Evolutionary conservation across 306 rosid genomes (phyloP), one percentile per base, ranked within the genome.

Genomic region (Psophocarpus tetragonolobus): DNA sequence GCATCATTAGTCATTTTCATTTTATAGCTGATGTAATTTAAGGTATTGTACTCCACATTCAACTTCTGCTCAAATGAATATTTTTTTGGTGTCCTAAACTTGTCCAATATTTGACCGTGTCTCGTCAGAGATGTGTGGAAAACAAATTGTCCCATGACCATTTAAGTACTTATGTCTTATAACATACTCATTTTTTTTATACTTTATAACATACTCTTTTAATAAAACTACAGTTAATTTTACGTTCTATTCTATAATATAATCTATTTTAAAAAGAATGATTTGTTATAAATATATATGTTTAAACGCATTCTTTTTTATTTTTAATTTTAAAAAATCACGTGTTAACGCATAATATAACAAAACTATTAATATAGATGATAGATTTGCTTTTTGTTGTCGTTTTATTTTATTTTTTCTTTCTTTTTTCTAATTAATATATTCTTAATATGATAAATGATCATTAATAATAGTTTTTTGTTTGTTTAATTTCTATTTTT

Each of bases 1-100:
- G 17, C 70, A 64, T 64, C 70, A 64, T 18, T 1, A 36, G 50
- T 65, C 71, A 20, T 65, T 65, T 65, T 60, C 67, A 29, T 12
- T 29, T 2, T 15, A 26, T 60, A 2, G 23, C 21, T 60, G 4
- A 63, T 63, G 17, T 63, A 20, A 63, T 63, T 33, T 63, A 20
- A 63, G 29, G 38, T 18, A 8, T n/a, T 63, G 30, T 36, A 36
- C 48, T 2, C 8, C 3, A 7, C 48, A 10, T 64, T 18, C 1
- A 10, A 63, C 30, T 64, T 32, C 13, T n/a, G 13, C 7, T 33
- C 27, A 33, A 26, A n/a, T 33, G 3, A 33, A 17, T 61, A 29
- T 6, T 30, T 60, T 30, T 60, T 2, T 18, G 10, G 17, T 14
- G 21, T 61, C 14, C 24, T 13, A n/a, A 14, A 5, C 32, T 30